Percentiles rank a stretch among this genome's conserved stretches.
phyloP scores from a whole-genome alignment of 1,139 yeast species.

The Taphrina populina region DNA sequence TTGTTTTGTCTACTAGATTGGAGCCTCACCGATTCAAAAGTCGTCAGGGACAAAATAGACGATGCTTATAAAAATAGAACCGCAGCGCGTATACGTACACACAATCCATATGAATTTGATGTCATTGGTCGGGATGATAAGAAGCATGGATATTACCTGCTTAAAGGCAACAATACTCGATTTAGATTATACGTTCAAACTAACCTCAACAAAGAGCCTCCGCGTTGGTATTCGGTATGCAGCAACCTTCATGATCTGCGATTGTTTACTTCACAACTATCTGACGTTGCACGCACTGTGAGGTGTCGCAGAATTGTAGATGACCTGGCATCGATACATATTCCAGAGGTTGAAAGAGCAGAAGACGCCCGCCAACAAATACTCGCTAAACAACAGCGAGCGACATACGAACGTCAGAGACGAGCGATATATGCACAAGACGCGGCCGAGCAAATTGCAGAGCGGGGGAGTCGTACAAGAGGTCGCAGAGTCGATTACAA shows the following conservation, averaged over 20 bases:
- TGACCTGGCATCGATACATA: conserved; percentile 34
- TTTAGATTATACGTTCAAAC: conserved; percentile 46
- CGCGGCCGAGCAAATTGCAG: conserved; percentile 43
- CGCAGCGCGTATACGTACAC: conserved; percentile 40
- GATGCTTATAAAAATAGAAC: conserved; percentile 42
- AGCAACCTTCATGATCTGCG: conserved; percentile 42
- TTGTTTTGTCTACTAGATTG: conserved; percentile 22
- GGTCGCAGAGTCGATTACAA: conserved; percentile 46
- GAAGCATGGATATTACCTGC: conserved; percentile 25
- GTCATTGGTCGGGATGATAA: conserved; percentile 9
- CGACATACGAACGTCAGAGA: conserved; percentile 36
- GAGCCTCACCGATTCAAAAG: conserved; percentile 25
- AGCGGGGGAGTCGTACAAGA: conserved; percentile 45
- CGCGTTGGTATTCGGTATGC: conserved; percentile 46
- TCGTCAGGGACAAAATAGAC: conserved; percentile 39
- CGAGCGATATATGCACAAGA: conserved; percentile 39
- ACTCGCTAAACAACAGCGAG: conserved; percentile 36
- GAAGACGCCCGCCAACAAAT: conserved; percentile 40
- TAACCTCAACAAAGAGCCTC: conserved; percentile 43
- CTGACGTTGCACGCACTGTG: conserved; percentile 25
- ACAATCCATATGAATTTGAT: conserved; percentile 24
- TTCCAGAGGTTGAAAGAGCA: conserved; percentile 41
- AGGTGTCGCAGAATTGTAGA: conserved; percentile 22
- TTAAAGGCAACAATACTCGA: conserved; percentile 36
- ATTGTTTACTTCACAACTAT: conserved; percentile 37